Evolutionary conservation across 331 rosid species (phyloP), one percentile per base, ranked within the genome.

Genomic region (Rosa hybrid): DNA sequence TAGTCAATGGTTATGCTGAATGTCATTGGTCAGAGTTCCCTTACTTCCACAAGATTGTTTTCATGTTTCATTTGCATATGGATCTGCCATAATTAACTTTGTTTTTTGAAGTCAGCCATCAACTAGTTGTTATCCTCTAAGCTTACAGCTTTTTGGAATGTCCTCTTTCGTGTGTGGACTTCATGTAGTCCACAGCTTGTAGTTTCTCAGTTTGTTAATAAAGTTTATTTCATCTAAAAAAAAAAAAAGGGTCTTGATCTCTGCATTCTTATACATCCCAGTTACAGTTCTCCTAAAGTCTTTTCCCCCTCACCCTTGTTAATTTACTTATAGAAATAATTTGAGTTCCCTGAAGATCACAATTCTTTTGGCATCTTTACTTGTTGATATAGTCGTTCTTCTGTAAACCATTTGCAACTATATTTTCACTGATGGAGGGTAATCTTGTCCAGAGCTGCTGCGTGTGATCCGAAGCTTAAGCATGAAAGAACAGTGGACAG

Each of bases 391-490:
- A 46, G 12, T 45, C 2, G 14, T 63, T 54, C n/a, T 27, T 63
- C 49, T 76, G 44, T 76, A n/a, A 51, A 34, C 51, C 39, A 65
- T 34, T 77, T 64, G 60, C 13, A 25, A 18, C 72, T 11, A 54
- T 30, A 23, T 20, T 77, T 85, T 63, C 50, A 87, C 78, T 88
- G 70, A 89, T 50, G 3, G 63, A 77, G 78, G 30, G 78, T 84
- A 72, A 80, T 77, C 86, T 84, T 85, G 77, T 82, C 44, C 94
- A 96, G 99, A 96, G 84, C 86, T 96, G 69, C 87, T 93, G 81
- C 99, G 99, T 7, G 92, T 93, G 73, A 81, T 88, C 77, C 88
- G 92, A 88, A 91, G 97, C 90, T 85, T 96, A 81, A 89, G 91
- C 93, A 76, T 91, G 97, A 96, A 86, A 89, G 98, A 93, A 78